A percentile compares a stretch with the other conserved stretches of the same genome.
Evolutionary conservation across 2,329 filamentous ascomycete species (phyloP).

Genomic region (Myrmaecium sp.): DNA sequence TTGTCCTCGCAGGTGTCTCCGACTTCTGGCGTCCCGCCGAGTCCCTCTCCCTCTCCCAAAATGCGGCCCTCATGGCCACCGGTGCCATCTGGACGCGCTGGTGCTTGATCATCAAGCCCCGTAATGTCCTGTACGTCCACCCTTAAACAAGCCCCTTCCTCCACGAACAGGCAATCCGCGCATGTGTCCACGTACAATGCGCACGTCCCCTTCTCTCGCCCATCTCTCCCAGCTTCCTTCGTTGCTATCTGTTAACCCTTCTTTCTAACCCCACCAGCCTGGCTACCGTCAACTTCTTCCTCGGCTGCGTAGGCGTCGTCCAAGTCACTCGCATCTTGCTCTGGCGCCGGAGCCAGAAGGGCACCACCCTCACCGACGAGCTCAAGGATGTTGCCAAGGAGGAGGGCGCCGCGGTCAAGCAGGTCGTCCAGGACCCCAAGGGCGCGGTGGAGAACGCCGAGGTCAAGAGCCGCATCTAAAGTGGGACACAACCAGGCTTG

Average conservation of each 20-base stretch:
- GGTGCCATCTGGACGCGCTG: constrained; percentile 96
- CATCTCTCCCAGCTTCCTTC: neutral
- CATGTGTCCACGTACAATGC: neutral
- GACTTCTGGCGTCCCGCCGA: constrained; percentile 85
- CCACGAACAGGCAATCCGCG: constrained; percentile 1
- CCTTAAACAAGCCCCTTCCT: neutral
- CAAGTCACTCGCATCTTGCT: constrained; percentile 64
- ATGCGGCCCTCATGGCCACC: constrained; percentile 74
- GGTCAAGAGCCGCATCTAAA: constrained; percentile 1
- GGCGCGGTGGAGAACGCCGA: constrained; percentile 12
- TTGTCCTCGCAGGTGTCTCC: constrained; percentile 81
- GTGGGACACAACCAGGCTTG: too few relatives aligned
- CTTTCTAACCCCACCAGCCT: constrained; percentile 37
- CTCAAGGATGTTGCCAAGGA: constrained; percentile 24
- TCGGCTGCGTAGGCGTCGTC: constrained; percentile 69
- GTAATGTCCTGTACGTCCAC: constrained; percentile 62
- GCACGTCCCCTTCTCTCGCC: constrained; percentile 1
- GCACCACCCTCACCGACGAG: constrained; percentile 20
- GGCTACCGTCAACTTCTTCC: constrained; percentile 95
- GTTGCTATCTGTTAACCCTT: constrained; percentile 3
- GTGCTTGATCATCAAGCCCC: constrained; percentile 93
- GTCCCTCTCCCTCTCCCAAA: constrained; percentile 86
- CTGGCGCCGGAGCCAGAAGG: constrained; percentile 46
- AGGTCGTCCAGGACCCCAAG: constrained; percentile 15
- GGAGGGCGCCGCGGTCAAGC: constrained; percentile 19